Evolutionary conservation across 768 basidiomycete species (phyloP), one percentile per base, ranked within the genome.

Genomic region (Macrolepiota dolichaula): DNA sequence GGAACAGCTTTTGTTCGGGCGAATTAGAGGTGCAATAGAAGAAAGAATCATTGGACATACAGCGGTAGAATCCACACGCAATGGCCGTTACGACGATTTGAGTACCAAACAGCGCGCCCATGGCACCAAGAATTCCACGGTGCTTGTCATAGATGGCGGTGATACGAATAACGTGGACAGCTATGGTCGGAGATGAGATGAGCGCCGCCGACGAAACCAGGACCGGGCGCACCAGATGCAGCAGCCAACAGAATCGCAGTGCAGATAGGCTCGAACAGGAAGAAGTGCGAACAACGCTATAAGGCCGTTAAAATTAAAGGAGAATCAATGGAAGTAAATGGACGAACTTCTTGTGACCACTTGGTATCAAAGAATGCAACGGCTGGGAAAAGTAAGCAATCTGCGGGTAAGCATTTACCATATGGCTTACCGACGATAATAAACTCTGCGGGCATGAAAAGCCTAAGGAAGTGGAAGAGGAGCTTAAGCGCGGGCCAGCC

Each of bases 291-390:
- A 71, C 92, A 94, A 27, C 25, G 42, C 59, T 61, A 9, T 10
- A 25, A 15, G 22, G 9, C n/a, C 2, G 76, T 71, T 84, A 89
- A 64, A 29, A 29, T 42, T 27, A 24, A 32, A 12, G 12, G 32
- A 47, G 32, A 61, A 55, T 57, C 6, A 40, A 42, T 32, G n/a
- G 40, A 25, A 49, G 37, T 37, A 24, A 27, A 51, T 46, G 47
- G n/a, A 73, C 79, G 55, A 63, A 88, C 87, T 17, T 72, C 71
- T 63, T 79, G 80, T 1, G 80, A 71, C 76, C 85, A 89, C 37
- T 83, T 82, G 1, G 91, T 90, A 65, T 91, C 88, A 69, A 94
- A 94, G 76, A 94, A 94, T 55, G 88, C 89, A 52, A 91, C 89
- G 15, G 88, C 90, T 91, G 63, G 32, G 47, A 27, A n/a, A 22